Base-by-base conservation (phyloP, 306 rosid species). In the Trichosanthes truncata region DNA sequence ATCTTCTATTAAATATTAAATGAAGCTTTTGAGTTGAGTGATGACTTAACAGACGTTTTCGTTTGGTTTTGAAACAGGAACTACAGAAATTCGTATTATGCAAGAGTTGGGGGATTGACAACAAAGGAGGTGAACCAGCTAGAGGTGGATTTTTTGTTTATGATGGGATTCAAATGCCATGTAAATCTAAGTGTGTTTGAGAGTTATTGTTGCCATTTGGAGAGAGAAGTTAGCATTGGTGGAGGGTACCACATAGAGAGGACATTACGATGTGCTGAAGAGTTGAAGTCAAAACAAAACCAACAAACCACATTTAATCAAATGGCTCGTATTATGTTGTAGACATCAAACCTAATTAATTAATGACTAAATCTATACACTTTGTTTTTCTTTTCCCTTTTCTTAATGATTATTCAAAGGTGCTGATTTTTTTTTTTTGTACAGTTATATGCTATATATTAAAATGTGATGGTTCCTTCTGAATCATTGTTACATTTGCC, bases 141-240 rank as follows among this genome's bases (percentile, higher is more conserved):
- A 87, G 98, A 94, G 87, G 71, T 92, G 21, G 96, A 94, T 9
- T 94, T 94, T 84, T 83, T 92, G n/a, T 94, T 94, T 91, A 61
- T 89, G 89, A 89, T 94, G 96, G 89, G 91, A 21, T 94, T 94
- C 87, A 94, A 92, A 80, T 87, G 92, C 45, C 98, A 92, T 80
- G 98, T 94, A 79, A 94, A 94, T 87, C 87, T 94, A 84, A 94
- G 98, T 88, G 96, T 92, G 79, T 94, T 94, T 84, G 96, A 94
- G 92, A 94, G 98, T 82, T 94, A 94, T 78, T 94, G 98, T 53
- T 83, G 90, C 74, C 98, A 94, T 84, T 85, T 94, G 73, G 97
- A 94, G 80, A 94, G 98, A 81, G 98, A 94, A 85, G 98, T 94
- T 0, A 91, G 97, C 82, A 88, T 92, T 80, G 98, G 98, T 75